Percentiles rank a stretch among this genome's conserved stretches.
Evolutionary conservation across 108 stramenopile genomes (phyloP).

Genomic region (Aurantiochytrium sp.): DNA sequence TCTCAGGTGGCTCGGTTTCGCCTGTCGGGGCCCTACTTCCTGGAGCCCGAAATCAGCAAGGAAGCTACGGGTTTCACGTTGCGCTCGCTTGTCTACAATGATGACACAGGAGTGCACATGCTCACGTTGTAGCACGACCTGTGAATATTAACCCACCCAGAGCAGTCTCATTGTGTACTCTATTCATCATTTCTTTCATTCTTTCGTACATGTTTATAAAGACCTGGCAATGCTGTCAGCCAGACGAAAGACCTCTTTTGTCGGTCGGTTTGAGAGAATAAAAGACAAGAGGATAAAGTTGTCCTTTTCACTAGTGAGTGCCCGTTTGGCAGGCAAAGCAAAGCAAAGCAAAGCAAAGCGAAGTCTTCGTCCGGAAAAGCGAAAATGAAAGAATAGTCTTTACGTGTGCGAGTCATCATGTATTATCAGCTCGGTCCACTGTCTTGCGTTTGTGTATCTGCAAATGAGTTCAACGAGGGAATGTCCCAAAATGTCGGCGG

Average conservation of each 20-base stretch:
- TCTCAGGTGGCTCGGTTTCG: not conserved
- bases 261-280: too few relatives aligned
- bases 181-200: too few relatives aligned
- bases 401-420: not conserved
- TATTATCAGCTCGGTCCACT: not conserved
- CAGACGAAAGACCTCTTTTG: not conserved
- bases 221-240: not conserved
- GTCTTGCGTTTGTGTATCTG: not conserved
- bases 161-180: too few relatives aligned
- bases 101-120: constrained; percentile 15
- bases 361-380: too few relatives aligned
- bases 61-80: not conserved
- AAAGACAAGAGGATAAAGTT: too few relatives aligned
- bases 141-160: not conserved
- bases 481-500: not conserved
- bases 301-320: too few relatives aligned
- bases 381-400: not conserved
- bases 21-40: not conserved
- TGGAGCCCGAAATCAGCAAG: not conserved
- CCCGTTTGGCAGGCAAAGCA: too few relatives aligned
- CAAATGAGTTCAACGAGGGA: not conserved
- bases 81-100: not conserved
- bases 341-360: too few relatives aligned
- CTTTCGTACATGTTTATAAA: not conserved
- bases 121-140: not conserved